A percentile compares a stretch with the other conserved stretches of the same genome.
Evolutionary conservation across 108 stramenopile species (phyloP).

Genomic region (Poteriospumella lacustris): DNA sequence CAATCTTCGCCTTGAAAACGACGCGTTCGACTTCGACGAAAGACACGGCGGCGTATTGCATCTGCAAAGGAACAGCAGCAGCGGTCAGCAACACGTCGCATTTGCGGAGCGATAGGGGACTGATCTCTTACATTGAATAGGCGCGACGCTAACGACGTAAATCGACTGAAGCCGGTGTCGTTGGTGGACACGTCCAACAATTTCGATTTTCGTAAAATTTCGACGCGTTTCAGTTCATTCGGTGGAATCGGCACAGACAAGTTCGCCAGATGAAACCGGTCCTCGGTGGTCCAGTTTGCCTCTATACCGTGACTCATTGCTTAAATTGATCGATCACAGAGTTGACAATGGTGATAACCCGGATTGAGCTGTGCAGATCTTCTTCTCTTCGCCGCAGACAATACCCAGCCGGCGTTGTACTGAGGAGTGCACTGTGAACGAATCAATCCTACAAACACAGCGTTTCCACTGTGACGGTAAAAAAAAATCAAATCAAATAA

Average conservation of each 20-base stretch:
- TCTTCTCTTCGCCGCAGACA: too few relatives aligned
- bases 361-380: too few relatives aligned
- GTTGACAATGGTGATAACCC: too few relatives aligned
- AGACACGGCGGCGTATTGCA: not conserved
- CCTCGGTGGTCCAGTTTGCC: not conserved
- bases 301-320: too few relatives aligned
- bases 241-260: not conserved
- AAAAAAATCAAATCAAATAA: too few relatives aligned
- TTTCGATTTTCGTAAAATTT: not conserved
- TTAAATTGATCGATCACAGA: too few relatives aligned
- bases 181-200: not conserved
- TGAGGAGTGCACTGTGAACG: too few relatives aligned
- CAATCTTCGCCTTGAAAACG: not conserved
- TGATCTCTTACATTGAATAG: not conserved
- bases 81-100: not conserved
- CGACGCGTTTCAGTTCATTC: not conserved
- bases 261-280: not conserved
- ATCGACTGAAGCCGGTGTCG: not conserved
- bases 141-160: not conserved
- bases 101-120: not conserved
- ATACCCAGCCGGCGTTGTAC: too few relatives aligned
- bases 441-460: too few relatives aligned
- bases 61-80: not conserved
- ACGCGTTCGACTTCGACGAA: conserved; percentile 15
- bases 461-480: too few relatives aligned